Base-by-base conservation (phyloP, 2,329 filamentous ascomycete species). In the Orbilia javanica region DNA sequence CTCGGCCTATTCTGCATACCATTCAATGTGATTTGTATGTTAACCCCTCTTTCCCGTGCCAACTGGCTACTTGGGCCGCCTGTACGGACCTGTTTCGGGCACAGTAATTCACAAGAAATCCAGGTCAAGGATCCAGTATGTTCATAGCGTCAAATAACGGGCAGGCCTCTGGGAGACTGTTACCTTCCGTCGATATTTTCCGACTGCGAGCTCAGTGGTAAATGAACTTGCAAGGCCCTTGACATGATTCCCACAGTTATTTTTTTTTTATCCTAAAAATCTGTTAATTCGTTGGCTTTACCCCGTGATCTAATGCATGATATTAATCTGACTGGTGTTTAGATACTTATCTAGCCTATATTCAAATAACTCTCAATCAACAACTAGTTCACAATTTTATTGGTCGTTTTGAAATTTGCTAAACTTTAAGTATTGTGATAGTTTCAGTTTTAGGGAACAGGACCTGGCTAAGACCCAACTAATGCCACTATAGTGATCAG, bases 11-110 rank as follows among this genome's bases (percentile, higher is more conserved):
- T 2, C 4, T 60, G 34, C 34, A 42, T 60, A 18, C 18, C 25
- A 22, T 20, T 36, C 29, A 20, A 11, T 22, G 4, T 3, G 15
- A 53, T 50, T 25, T 50, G 5, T 5, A 57, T 20, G 6, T 57
- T 31, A 27, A 57, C 31, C 52, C 52, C 52, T 57, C 50, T n/a
- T 34, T 53, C 31, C 34, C 27, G 55, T 60, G 55, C 55, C 55
- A 42, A 27, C 55, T 60, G 18, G 55, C 34, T 60, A 25, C 31
- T 11, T 57, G 15, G 3, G 13, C 34, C 55, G 55, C 55, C 34
- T 60, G 4, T 34, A 39, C 34, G 20, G 31, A 42, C 55, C 34
- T n/a, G 10, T 42, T 60, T 20, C 18, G 52, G 29, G 34, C 7
- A 18, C n/a, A 20, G 36, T 13, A 36, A 57, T 57, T 22, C 29